Evolutionary conservation across 164 flowering plant species (phyloP), one percentile per base, ranked within the genome.

Genomic region (Aristolochia californica): DNA sequence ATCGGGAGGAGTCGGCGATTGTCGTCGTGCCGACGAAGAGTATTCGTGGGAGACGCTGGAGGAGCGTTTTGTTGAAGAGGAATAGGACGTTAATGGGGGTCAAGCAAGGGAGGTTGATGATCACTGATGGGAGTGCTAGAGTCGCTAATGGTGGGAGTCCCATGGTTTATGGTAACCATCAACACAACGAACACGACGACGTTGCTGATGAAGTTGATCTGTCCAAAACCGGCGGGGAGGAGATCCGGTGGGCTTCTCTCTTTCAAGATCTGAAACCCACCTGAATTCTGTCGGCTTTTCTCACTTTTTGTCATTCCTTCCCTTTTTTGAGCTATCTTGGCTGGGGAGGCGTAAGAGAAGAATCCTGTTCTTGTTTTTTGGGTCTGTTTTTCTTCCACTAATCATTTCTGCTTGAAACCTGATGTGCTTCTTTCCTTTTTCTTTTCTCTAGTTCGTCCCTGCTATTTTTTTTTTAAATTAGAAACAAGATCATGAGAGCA

Each of bases 251-350:
- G 95, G 77, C 83, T 57, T n/a, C 83, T 3, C 72, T 85, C 77
- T 87, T 87, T 68, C 83, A 79, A 44, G 81, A 83, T 57, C 50
- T 87, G 77, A 83, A 82, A 60, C 96, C 96, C 34, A 85, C 87
- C 58, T 85, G 82, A 82, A 53, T 53, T 11, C 30, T 28, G 8
- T 1, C 43, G 43, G 52, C 16, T 61, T 54, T 45, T 22, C 55
- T 44, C 21, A 38, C 61, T 51, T 45, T 12, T 48, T 4, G 18
- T 20, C 38, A 4, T 53, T n/a, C 2, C 27, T 43, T 48, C 17
- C n/a, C 47, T 14, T 16, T 45, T 18, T 18, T 43, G 16, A 21
- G 47, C 13, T 44, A 8, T 44, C 8, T 2, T 44, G 47, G 1
- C 13, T 44, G 8, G n/a, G n/a, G n/a, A n/a, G n/a, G n/a, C n/a